A percentile compares a stretch with the other conserved stretches of the same genome.
phyloP scores from a whole-genome alignment of 2,329 filamentous ascomycete genomes.

The Fusarium sp. region DNA sequence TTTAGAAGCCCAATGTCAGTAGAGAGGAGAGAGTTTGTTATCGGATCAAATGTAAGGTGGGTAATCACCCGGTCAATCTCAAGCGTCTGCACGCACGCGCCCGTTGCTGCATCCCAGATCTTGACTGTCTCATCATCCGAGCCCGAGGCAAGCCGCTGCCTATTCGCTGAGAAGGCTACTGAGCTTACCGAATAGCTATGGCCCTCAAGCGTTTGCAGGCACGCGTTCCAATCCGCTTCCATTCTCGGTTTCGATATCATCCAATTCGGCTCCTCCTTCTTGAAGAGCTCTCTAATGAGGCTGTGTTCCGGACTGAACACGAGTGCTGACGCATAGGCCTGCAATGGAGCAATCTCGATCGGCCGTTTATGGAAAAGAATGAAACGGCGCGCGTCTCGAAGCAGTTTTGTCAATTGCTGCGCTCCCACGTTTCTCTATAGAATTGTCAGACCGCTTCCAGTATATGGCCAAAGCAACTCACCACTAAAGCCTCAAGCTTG shows the following conservation, averaged over 20 bases:
- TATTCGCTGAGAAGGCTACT: neutral
- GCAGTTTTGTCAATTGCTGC: accelerated
- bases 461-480: neutral
- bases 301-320: neutral
- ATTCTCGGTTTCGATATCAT: neutral
- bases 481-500: neutral
- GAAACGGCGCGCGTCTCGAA: neutral
- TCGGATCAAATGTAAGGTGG: neutral
- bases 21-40: neutral
- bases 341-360: neutral
- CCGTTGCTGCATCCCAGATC: neutral
- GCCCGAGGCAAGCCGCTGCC: neutral
- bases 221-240: neutral
- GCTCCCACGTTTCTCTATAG: neutral
- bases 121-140: neutral
- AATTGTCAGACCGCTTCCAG: no score
- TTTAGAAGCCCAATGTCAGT: neutral
- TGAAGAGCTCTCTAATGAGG: neutral
- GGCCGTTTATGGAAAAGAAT: neutral
- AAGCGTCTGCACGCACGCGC: neutral
- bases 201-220: neutral
- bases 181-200: neutral
- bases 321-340: neutral
- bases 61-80: neutral
- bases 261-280: neutral